These are phyloP conservation scores for Geranium rotundifolium DNA, from an alignment of 345 rosid species.

Conservation along the genomic window DNA sequence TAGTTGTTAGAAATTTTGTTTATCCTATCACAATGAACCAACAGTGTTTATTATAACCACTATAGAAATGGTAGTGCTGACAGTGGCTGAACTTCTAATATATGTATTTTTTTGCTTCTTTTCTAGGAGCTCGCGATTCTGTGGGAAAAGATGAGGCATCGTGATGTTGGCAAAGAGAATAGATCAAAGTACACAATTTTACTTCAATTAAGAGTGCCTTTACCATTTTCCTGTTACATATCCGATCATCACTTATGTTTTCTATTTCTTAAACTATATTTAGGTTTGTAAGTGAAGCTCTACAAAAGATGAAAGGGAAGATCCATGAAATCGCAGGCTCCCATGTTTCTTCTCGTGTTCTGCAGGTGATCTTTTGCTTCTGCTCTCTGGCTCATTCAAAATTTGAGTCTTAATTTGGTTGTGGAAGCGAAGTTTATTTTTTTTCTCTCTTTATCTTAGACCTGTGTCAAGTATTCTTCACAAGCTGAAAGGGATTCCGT, in stretches of 20 bases:
- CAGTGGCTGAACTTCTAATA: no score
- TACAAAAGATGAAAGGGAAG: slow-evolving; percentile 81
- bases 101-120: no score
- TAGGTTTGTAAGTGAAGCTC: slow-evolving; percentile 67
- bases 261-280: background rate
- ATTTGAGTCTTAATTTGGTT: background rate
- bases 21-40: no score
- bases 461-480: slow-evolving; percentile 71
- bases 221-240: background rate
- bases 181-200: slow-evolving; percentile 53
- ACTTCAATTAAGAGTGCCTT: background rate
- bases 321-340: slow-evolving; percentile 79
- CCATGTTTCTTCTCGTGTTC: slow-evolving; percentile 80
- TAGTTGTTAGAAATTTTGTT: no score
- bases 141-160: slow-evolving; percentile 97
- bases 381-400: background rate
- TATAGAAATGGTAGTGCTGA: no score
- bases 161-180: slow-evolving; percentile 68
- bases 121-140: no score
- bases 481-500: slow-evolving; percentile 62
- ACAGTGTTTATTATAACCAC: no score
- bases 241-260: slow-evolving; percentile 1
- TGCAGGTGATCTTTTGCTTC: slow-evolving; percentile 48
- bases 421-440: background rate
- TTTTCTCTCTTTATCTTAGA: slow-evolving; percentile 30